phyloP scores from a whole-genome alignment of 2,329 filamentous ascomycete species.

The Alternaria incomplexa region DNA sequence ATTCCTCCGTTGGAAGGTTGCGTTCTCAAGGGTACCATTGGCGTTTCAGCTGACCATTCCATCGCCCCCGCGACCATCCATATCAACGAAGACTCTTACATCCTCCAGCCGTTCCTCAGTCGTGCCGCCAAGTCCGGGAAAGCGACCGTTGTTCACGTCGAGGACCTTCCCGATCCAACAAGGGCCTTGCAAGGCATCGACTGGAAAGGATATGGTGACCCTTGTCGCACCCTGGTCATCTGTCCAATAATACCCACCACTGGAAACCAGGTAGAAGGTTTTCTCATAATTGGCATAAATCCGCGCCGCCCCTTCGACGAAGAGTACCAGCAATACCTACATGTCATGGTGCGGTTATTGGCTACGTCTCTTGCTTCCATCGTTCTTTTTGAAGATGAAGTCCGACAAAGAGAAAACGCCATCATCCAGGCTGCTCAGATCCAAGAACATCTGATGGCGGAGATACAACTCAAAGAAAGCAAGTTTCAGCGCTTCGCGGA shows the following conservation, averaged over 20 bases:
- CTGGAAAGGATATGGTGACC: constrained; percentile 46
- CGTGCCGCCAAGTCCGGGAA: constrained; percentile 34
- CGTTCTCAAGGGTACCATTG: constrained; percentile 34
- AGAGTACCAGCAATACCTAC: constrained; percentile 48
- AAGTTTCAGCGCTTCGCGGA: constrained; percentile 50
- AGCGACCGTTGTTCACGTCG: constrained; percentile 35
- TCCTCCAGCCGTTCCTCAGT: constrained; percentile 34
- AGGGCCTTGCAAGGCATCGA: constrained; percentile 33
- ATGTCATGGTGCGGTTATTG: constrained; percentile 46
- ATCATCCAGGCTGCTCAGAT: constrained; percentile 44
- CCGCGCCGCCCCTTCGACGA: constrained; percentile 48
- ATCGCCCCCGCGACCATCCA: constrained; percentile 36
- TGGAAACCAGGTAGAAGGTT: constrained; percentile 45
- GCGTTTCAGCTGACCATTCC: constrained; percentile 27
- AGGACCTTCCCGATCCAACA: constrained; percentile 36
- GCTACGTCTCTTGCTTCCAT: constrained; percentile 50
- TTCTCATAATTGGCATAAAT: constrained; percentile 50
- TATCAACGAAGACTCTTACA: constrained; percentile 23
- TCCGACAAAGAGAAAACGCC: constrained; percentile 43
- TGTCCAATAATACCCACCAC: constrained; percentile 47
- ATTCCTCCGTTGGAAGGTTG: constrained; percentile 18
- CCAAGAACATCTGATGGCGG: constrained; percentile 42
- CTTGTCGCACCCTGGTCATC: constrained; percentile 42
- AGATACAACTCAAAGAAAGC: constrained; percentile 40
- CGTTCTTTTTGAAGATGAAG: constrained; percentile 48